Evolutionary conservation across 768 basidiomycete genomes (phyloP).

Genomic region (Psilocybe cubensis): DNA sequence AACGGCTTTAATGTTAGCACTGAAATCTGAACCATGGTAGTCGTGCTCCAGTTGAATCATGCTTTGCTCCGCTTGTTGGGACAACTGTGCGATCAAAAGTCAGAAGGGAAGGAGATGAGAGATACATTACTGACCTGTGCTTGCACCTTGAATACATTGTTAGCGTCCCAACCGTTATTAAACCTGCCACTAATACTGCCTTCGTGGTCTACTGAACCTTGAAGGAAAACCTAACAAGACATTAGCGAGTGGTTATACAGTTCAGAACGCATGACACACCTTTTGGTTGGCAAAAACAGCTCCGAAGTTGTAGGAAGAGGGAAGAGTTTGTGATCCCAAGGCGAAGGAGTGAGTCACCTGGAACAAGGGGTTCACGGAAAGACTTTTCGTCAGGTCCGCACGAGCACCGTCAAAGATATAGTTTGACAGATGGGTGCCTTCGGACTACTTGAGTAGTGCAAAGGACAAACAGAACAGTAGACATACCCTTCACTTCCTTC

Average conservation of each 20-base stretch:
- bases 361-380: slow-evolving; percentile 94
- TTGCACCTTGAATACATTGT: slow-evolving; percentile 83
- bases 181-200: slow-evolving; percentile 87
- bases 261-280: slow-evolving; percentile 44
- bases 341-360: slow-evolving; percentile 97
- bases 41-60: slow-evolving; percentile 97
- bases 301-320: slow-evolving; percentile 93
- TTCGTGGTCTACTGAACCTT: slow-evolving; percentile 93
- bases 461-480: slow-evolving; percentile 25
- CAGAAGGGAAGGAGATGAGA: background rate
- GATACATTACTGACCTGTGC: slow-evolving; percentile 68
- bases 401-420: slow-evolving; percentile 97
- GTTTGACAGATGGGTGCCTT: slow-evolving; percentile 91
- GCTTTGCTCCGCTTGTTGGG: slow-evolving; percentile 76
- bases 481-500: slow-evolving; percentile 93
- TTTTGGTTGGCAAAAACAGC: slow-evolving; percentile 87
- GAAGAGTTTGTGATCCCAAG: slow-evolving; percentile 81
- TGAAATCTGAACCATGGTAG: slow-evolving; percentile 86
- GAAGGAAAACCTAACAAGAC: slow-evolving; percentile 73
- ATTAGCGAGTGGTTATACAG: slow-evolving; percentile 24
- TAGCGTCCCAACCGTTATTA: slow-evolving; percentile 86
- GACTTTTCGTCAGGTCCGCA: slow-evolving; percentile 92
- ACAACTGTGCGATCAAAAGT: slow-evolving; percentile 56
- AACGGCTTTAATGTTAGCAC: slow-evolving; percentile 82
- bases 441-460: background rate